These are phyloP conservation scores for Lactarius akahatsu DNA, from an alignment of 768 basidiomycete species.

Conservation along the genomic window DNA sequence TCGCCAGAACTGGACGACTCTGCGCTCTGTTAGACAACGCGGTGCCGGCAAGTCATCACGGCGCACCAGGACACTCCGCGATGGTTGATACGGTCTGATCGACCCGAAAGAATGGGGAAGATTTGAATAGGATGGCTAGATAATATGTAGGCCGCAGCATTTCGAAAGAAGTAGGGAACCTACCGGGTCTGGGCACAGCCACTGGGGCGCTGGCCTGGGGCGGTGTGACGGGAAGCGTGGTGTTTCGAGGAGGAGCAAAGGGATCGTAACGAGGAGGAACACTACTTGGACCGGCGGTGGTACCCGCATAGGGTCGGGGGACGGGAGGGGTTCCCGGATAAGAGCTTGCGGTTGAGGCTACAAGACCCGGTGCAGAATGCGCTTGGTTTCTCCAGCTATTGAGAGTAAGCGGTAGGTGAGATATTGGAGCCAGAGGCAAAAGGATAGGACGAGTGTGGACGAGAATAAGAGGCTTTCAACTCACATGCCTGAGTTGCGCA, in stretches of 20 bases:
- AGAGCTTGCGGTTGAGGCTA: slow-evolving; percentile 1
- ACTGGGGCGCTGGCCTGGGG: slow-evolving; percentile 3
- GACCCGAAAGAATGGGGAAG: slow-evolving; percentile 73
- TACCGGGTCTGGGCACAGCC: slow-evolving; percentile 13
- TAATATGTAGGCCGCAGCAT: slow-evolving; percentile 24
- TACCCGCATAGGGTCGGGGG: slow-evolving; percentile 19
- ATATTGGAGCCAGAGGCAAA: background rate
- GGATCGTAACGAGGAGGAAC: slow-evolving; percentile 50
- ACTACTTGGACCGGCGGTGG: slow-evolving; percentile 37
- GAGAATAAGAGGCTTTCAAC: slow-evolving; percentile 36
- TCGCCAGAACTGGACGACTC: slow-evolving; percentile 81
- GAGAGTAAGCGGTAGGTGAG: background rate
- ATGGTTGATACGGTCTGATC: slow-evolving; percentile 65
- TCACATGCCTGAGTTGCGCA: slow-evolving; percentile 65
- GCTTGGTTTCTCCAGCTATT: slow-evolving; percentile 21
- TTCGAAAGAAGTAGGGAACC: background rate
- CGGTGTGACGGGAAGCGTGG: slow-evolving; percentile 16
- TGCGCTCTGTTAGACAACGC: slow-evolving; percentile 34
- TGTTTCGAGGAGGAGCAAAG: slow-evolving; percentile 22
- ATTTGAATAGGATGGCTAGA: slow-evolving; percentile 71
- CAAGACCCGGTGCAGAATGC: slow-evolving; percentile 13
- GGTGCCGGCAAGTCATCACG: background rate
- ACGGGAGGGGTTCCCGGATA: slow-evolving; percentile 12
- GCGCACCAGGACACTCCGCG: slow-evolving; percentile 75
- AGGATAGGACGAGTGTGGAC: background rate